Conservation (phyloP, 192 early-diverging fungal genomes). For the Linnemannia exigua region DNA sequence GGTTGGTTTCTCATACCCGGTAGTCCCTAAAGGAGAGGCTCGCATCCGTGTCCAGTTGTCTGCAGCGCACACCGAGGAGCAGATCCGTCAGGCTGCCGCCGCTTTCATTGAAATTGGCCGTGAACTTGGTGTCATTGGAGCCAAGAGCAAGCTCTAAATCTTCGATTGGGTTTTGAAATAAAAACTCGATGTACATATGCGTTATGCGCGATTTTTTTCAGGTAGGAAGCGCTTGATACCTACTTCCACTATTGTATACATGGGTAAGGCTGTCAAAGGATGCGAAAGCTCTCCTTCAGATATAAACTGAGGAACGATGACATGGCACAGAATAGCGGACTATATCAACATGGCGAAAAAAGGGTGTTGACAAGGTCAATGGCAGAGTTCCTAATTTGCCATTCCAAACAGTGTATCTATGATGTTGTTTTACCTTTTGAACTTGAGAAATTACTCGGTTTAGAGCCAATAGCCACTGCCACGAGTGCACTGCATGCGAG, state of each 20-base stretch:
- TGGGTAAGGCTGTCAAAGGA: constrained; percentile 27
- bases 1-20: constrained; percentile 97
- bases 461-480: constrained; percentile 65
- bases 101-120: constrained; percentile 70
- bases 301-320: constrained; percentile 41
- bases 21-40: constrained; percentile 92
- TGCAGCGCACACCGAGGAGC: constrained; percentile 85
- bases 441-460: constrained; percentile 70
- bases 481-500: constrained; percentile 35
- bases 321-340: constrained; percentile 62
- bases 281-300: constrained; percentile 23
- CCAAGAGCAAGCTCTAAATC: constrained; percentile 53
- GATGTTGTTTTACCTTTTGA: constrained; percentile 61
- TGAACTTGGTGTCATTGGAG: constrained; percentile 51
- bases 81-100: constrained; percentile 87
- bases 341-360: constrained; percentile 8
- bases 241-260: constrained; percentile 44
- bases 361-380: too few species aligned
- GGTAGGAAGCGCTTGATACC: constrained; percentile 56
- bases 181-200: background rate
- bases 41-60: constrained; percentile 96
- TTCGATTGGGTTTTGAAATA: too few species aligned
- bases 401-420: background rate
- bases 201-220: constrained; percentile 44
- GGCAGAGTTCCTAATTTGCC: background rate